phyloP scores from a whole-genome alignment of 257 asterid species.

The Scutellaria baicalensis region DNA sequence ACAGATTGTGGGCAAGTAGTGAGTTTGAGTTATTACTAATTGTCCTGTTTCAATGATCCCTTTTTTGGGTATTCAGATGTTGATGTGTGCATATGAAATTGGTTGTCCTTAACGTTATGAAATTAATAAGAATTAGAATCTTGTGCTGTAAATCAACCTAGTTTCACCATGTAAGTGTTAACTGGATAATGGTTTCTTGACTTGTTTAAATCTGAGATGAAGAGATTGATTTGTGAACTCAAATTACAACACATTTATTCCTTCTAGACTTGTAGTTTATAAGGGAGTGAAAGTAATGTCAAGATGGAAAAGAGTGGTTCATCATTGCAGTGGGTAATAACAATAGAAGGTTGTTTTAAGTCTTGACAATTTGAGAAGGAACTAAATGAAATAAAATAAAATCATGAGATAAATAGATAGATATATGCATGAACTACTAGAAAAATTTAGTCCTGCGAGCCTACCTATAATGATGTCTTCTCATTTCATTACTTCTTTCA shows the following conservation, averaged over 20 bases:
- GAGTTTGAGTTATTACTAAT: background rate
- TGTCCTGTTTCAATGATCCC: background rate
- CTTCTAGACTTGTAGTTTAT: background rate
- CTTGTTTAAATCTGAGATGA: background rate
- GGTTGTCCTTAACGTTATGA: background rate
- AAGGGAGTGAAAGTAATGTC: background rate
- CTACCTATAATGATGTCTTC: background rate
- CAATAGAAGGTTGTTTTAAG: background rate
- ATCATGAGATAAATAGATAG: background rate
- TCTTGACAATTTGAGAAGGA: background rate
- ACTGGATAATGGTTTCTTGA: background rate
- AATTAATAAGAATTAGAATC: constrained; percentile 4
- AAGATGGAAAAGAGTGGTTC: background rate
- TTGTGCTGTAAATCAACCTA: background rate
- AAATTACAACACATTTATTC: background rate
- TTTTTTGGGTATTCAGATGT: constrained; percentile 2
- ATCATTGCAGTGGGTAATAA: background rate
- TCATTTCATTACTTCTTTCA: constrained; percentile 26
- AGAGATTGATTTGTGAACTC: background rate
- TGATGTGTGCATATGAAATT: background rate
- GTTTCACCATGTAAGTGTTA: background rate
- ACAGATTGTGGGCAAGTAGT: background rate
- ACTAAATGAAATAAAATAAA: background rate
- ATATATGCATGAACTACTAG: background rate
- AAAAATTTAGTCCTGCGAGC: background rate